Percentiles rank a stretch among this genome's conserved stretches.
phyloP scores from a whole-genome alignment of 2,329 filamentous ascomycete species.

The Cordyceps fumosorosea region DNA sequence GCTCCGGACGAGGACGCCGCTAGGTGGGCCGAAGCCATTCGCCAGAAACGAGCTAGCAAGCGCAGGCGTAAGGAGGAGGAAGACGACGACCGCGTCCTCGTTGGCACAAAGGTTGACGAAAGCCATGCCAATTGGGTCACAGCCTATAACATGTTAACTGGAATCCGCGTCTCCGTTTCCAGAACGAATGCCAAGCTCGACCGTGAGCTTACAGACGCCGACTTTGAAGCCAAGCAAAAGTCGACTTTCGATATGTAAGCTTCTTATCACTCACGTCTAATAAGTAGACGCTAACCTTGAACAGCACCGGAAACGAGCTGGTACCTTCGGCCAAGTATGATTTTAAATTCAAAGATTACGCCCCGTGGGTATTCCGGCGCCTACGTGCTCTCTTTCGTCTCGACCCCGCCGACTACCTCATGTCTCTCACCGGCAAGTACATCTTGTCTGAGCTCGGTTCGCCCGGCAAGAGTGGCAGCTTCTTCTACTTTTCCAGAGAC shows the following conservation, averaged over 20 bases:
- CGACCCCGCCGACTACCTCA: conserved; percentile 94
- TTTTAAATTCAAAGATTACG: conserved; percentile 99
- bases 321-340: conserved; percentile 98
- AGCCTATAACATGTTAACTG: conserved; percentile 99
- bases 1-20: conserved; percentile 83
- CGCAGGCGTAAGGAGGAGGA: conserved; percentile 75
- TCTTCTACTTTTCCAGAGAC: conserved; percentile 98
- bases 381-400: conserved; percentile 81
- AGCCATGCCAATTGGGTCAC: conserved; percentile 96
- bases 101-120: conserved; percentile 96
- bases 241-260: conserved; percentile 96
- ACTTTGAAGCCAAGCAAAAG: conserved; percentile 93
- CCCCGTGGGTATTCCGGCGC: conserved; percentile 97
- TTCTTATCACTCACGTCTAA: background rate
- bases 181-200: conserved; percentile 96
- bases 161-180: conserved; percentile 94
- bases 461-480: conserved; percentile 95
- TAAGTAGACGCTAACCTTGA: conserved; percentile 13
- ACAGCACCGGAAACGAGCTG: conserved; percentile 87
- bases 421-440: conserved; percentile 97
- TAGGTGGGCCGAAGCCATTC: conserved; percentile 87
- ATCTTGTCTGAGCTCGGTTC: conserved; percentile 96
- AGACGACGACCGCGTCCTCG: conserved; percentile 88
- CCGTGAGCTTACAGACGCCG: conserved; percentile 77
- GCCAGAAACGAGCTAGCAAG: conserved; percentile 85